Percentiles rank a stretch among this genome's conserved stretches.
Evolutionary conservation across 129 eudicot species (phyloP).

Genomic region (Helianthus tuberosus): DNA sequence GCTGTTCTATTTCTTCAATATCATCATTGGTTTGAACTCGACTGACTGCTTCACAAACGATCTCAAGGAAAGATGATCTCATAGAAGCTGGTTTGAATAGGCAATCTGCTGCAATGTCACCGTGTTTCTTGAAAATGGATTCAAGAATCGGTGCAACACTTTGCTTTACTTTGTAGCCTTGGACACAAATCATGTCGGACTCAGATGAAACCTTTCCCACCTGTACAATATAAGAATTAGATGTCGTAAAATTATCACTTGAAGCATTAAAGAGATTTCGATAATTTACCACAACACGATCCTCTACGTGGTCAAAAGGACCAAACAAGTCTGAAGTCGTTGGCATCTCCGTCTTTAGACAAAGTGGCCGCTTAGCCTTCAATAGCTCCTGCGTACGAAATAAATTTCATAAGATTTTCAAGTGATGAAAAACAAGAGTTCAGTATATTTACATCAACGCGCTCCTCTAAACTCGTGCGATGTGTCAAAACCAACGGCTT

Average conservation of each 20-base stretch:
- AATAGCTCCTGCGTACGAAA: neutral
- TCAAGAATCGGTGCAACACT: slow-evolving; percentile 30
- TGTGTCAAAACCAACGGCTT: neutral
- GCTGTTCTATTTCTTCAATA: slow-evolving; percentile 20
- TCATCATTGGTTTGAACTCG: slow-evolving; percentile 21
- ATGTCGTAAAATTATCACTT: neutral
- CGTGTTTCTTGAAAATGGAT: slow-evolving; percentile 41
- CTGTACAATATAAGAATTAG: neutral
- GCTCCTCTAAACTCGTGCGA: neutral
- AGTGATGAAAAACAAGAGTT: neutral
- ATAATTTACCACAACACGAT: neutral
- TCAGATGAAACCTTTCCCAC: neutral
- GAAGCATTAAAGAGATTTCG: neutral
- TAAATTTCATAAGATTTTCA: neutral
- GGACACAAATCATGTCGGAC: slow-evolving; percentile 20
- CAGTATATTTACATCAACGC: neutral
- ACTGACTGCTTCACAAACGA: slow-evolving; percentile 27
- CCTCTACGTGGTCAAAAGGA: neutral
- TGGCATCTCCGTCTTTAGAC: neutral
- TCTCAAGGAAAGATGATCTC: slow-evolving; percentile 34
- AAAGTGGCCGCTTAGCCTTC: neutral
- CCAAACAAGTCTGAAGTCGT: neutral
- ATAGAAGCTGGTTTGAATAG: slow-evolving; percentile 20
- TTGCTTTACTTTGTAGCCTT: slow-evolving; percentile 47
- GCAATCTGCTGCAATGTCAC: slow-evolving; percentile 38